Evolutionary conservation across 495 filamentous ascomycete genomes (phyloP).

Genomic region (Hypomontagnella monticulosa): DNA sequence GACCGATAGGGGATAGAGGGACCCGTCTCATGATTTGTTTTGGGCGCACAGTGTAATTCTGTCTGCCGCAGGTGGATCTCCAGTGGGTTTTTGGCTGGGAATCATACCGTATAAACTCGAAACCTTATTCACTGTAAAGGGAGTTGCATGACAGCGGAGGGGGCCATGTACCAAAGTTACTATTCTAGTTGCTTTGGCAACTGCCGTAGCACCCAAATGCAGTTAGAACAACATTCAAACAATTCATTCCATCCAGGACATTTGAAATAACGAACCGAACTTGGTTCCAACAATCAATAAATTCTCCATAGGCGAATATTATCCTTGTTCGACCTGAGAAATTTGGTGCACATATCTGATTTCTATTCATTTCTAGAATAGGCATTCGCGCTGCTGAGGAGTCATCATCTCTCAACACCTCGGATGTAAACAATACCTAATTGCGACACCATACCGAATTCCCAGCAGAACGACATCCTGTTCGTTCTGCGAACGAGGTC

Average conservation of each 20-base stretch:
- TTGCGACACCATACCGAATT: conserved; percentile 18
- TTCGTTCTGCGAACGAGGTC: not conserved
- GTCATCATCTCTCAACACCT: conserved; percentile 19
- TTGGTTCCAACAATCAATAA: conserved; percentile 17
- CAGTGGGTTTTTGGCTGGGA: not conserved
- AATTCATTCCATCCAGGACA: conserved; percentile 12
- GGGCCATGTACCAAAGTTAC: not conserved
- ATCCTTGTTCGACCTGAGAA: no score
- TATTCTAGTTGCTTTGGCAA: conserved; percentile 35
- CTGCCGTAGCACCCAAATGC: conserved; percentile 20
- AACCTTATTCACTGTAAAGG: conserved; percentile 6
- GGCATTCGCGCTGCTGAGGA: conserved; percentile 17
- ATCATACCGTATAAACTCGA: not conserved
- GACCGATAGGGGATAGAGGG: conserved; percentile 39
- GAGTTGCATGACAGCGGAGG: conserved; percentile 9
- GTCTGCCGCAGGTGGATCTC: conserved; percentile 17
- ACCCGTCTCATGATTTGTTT: conserved; percentile 42
- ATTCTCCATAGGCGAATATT: conserved; percentile 8
- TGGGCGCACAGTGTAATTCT: conserved; percentile 36
- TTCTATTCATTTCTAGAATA: conserved; percentile 2
- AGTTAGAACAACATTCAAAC: conserved; percentile 37
- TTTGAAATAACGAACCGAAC: conserved; percentile 16
- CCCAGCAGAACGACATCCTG: not conserved
- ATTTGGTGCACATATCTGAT: not conserved
- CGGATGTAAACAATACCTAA: conserved; percentile 25